Conservation (phyloP, 2,329 filamentous ascomycete species). For the Fusarium coffeatum region DNA sequence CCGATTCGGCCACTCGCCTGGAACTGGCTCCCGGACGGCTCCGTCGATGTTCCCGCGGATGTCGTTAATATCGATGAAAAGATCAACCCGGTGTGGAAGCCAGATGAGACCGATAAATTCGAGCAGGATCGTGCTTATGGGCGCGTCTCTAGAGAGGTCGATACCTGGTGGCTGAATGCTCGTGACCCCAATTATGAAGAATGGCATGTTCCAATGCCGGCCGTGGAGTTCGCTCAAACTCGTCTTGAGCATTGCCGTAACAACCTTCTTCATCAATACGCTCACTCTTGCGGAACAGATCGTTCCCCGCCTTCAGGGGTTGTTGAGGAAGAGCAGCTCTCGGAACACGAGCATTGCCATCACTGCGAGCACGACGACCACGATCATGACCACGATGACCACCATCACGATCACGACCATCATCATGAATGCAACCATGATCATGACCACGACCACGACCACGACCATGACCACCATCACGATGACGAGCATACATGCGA, state of each 20-base stretch:
- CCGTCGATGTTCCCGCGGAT: conserved; percentile 47
- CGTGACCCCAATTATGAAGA: conserved; percentile 70
- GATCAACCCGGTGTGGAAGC: conserved; percentile 62
- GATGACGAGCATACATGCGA: conserved; percentile 51
- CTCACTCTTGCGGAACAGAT: conserved; percentile 57
- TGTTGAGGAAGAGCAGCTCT: conserved; percentile 54
- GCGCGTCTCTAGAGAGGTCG: conserved; percentile 72
- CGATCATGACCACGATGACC: conserved; percentile 38
- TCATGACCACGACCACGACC: conserved; percentile 30
- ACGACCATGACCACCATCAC: conserved; percentile 45
- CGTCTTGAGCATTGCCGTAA: conserved; percentile 69
- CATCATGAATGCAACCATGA: conserved; percentile 45
- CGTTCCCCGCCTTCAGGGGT: conserved; percentile 53
- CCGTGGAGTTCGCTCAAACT: conserved; percentile 68
- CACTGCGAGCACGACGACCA: conserved; percentile 47
- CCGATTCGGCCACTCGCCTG: conserved; percentile 64
- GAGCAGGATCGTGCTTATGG: conserved; percentile 70
- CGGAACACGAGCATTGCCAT: conserved; percentile 53
- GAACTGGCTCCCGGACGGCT: conserved; percentile 64
- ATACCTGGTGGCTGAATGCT: conserved; percentile 72
- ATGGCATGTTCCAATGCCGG: conserved; percentile 69
- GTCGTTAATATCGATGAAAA: conserved; percentile 56
- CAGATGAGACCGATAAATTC: conserved; percentile 66
- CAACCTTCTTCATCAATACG: conserved; percentile 68
- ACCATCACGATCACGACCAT: conserved; percentile 49